phyloP scores from a whole-genome alignment of 164 flowering plant genomes.

The Santalum album region DNA sequence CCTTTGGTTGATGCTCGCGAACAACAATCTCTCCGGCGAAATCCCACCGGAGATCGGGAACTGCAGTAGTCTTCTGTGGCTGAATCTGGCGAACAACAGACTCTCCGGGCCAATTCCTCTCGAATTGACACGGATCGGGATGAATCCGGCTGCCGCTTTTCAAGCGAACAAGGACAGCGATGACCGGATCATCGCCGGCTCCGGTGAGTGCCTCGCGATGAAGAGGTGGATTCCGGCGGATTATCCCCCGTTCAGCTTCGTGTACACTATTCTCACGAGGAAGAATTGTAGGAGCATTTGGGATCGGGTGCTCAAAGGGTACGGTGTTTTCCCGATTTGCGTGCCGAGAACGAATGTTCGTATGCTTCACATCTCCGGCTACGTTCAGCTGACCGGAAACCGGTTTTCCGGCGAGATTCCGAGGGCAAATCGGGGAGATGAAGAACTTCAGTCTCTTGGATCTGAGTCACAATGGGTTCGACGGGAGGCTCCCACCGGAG shows the following conservation, averaged over 20 bases:
- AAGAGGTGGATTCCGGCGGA: conserved; percentile 85
- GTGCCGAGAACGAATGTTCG: conserved; percentile 24
- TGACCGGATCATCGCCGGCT: conserved; percentile 31
- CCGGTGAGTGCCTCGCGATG: conserved; percentile 77
- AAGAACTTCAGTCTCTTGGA: conserved; percentile 58
- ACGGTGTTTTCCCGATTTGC: conserved; percentile 61
- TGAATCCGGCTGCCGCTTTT: conserved; percentile 42
- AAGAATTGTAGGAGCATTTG: conserved; percentile 63
- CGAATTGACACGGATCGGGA: conserved; percentile 54
- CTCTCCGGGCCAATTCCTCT: conserved; percentile 54
- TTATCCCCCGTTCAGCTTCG: conserved; percentile 84
- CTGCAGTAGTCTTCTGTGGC: conserved; percentile 78
- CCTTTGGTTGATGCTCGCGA: conserved; percentile 86
- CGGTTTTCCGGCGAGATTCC: conserved; percentile 58
- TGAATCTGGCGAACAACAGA: conserved; percentile 70
- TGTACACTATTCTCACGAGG: conserved; percentile 49
- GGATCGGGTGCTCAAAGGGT: conserved; percentile 59
- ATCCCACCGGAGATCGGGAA: conserved; percentile 79
- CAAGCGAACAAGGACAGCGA: conserved; percentile 19
- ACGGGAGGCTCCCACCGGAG: conserved; percentile 47
- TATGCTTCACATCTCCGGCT: conserved; percentile 50
- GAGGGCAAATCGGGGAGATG: conserved; percentile 49
- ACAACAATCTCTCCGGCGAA: conserved; percentile 50
- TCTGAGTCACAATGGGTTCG: conserved; percentile 44
- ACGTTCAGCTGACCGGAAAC: conserved; percentile 71